Percentiles rank a stretch among this genome's conserved stretches.
phyloP scores from a whole-genome alignment of 108 stramenopile genomes.

The Cyclotella choctawhatcheeana region DNA sequence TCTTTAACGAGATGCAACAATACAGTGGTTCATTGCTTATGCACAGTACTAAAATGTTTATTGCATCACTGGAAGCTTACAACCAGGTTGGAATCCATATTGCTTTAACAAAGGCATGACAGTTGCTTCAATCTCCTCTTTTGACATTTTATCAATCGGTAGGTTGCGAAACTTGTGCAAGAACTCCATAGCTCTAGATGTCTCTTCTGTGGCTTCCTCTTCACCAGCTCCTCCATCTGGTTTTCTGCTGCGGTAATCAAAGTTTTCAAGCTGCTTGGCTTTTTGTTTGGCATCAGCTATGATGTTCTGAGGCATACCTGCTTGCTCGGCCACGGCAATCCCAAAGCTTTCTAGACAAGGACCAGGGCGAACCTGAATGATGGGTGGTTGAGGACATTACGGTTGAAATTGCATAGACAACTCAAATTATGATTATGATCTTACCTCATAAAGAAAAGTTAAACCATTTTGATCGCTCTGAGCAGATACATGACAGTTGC shows the following conservation, averaged over 20 bases:
- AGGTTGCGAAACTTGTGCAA: constrained; percentile 39
- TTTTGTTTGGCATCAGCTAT: constrained; percentile 95
- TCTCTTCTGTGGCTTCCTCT: constrained; percentile 30
- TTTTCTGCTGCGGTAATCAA: constrained; percentile 64
- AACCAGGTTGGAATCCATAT: constrained; percentile 42
- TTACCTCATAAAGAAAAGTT: constrained; percentile 80
- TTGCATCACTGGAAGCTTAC: no score
- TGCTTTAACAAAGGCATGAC: constrained; percentile 31
- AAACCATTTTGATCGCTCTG: constrained; percentile 65
- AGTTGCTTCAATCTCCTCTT: constrained; percentile 20
- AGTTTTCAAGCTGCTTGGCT: constrained; percentile 89
- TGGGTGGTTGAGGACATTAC: neutral
- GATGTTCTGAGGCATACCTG: constrained; percentile 84
- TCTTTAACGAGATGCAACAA: no score
- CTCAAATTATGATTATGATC: neutral
- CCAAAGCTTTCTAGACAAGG: constrained; percentile 96
- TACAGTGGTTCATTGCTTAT: no score
- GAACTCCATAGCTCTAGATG: constrained; percentile 46
- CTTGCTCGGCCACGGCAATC: constrained; percentile 96
- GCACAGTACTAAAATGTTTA: no score
- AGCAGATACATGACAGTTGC: constrained; percentile 95
- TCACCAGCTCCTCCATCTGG: constrained; percentile 12
- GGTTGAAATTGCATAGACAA: constrained; percentile 23
- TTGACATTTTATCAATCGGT: constrained; percentile 31
- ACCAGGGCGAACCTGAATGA: constrained; percentile 75